phyloP scores from a whole-genome alignment of 2,329 filamentous ascomycete species.

The Colletotrichum tropicale region DNA sequence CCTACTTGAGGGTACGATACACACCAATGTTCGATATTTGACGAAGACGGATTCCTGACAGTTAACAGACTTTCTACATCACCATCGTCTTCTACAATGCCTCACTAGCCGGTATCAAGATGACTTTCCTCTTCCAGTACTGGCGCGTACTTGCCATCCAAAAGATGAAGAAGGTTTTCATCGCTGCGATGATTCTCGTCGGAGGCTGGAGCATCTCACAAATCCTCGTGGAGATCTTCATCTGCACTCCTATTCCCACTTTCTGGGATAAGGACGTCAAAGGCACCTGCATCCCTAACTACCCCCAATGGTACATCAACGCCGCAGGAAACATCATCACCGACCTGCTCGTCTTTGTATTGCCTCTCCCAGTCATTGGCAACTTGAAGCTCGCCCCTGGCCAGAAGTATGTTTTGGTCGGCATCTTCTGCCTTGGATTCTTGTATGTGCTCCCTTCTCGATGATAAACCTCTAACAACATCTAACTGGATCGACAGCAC shows the following conservation, averaged over 20 bases:
- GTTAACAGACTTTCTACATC: slow-evolving; percentile 31
- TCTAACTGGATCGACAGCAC: slow-evolving; percentile 9
- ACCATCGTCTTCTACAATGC: slow-evolving; percentile 35
- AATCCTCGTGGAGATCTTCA: slow-evolving; percentile 27
- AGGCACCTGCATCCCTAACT: slow-evolving; percentile 25
- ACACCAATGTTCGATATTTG: too few species aligned
- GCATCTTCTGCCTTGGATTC: slow-evolving; percentile 26
- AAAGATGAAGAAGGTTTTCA: slow-evolving; percentile 28
- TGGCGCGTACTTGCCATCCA: slow-evolving; percentile 36
- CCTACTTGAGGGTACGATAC: slow-evolving; percentile 7
- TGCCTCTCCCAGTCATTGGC: slow-evolving; percentile 21
- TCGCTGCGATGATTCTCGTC: slow-evolving; percentile 28
- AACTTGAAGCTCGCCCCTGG: slow-evolving; percentile 11
- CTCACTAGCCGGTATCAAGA: slow-evolving; percentile 33
- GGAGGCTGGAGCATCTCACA: slow-evolving; percentile 30
- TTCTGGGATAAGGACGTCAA: slow-evolving; percentile 29
- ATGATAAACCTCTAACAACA: neutral
- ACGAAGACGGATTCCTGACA: neutral
- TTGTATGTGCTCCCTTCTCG: slow-evolving; percentile 11
- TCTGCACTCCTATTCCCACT: slow-evolving; percentile 28
- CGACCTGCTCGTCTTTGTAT: slow-evolving; percentile 20
- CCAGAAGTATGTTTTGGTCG: slow-evolving; percentile 25
- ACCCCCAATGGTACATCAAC: slow-evolving; percentile 27
- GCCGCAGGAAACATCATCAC: slow-evolving; percentile 25
- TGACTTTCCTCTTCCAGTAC: slow-evolving; percentile 41